Base-by-base conservation (phyloP, 495 filamentous ascomycete genomes). In the Podospora pseudoanserina region DNA sequence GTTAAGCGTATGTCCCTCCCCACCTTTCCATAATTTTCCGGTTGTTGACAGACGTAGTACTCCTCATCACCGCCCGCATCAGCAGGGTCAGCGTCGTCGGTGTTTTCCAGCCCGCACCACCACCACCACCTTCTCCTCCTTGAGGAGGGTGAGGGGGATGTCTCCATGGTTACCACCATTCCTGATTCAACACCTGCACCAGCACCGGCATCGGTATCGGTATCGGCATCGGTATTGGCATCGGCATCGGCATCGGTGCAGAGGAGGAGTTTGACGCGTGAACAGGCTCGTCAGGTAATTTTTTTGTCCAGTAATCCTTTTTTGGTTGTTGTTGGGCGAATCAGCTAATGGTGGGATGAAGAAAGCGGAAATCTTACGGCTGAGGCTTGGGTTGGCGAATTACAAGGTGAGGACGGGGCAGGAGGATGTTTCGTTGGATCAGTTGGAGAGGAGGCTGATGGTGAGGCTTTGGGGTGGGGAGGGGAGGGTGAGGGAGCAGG, bases 361-460 rank as follows among this genome's bases (percentile, higher is more conserved):
- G 83, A 83, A 82, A 79, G 82, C 81, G 58, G 79, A 82, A 70
- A 82, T 75, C 66, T 70, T 86, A 58, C 81, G 82, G n/a, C 71
- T 85, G 2, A 79, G 84, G 27, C 77, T 86, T 23, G 74, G 81
- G 1, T 76, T 86, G 3, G 84, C 84, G 5, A 80, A 72, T 65
- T 86, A 86, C 75, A 86, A 86, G 71, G 79, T 86, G 26, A 78
- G 76, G 5, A 86, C 84, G 1, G 80, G 81, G 56, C 84, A 86
- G 72, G 79, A 79, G 6, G 77, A 84, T 64, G 75, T 84, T 13
- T 82, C 84, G 11, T 76, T 86, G 19, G 81, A 82, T 13, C 71
- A 71, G 20, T 74, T 84, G 20, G 71, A 81, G 58, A 59, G 69
- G 64, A 72, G 71, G 54, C 74, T 75, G 1, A 23, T 77, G 23